Base-by-base conservation (phyloP, 129 eudicot genomes). In the Tagetes erecta region DNA sequence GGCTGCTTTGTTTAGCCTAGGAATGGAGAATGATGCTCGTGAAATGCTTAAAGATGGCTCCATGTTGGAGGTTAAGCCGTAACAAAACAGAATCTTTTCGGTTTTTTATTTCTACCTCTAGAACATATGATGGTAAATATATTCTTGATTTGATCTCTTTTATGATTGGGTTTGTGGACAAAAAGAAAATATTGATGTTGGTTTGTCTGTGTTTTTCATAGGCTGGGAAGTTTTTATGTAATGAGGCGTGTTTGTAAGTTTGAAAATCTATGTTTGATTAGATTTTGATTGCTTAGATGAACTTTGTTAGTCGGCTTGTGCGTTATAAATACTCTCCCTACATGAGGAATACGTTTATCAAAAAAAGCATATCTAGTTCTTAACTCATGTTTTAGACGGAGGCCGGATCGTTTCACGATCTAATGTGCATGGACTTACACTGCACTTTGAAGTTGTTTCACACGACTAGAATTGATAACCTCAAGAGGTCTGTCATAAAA, bases 11-110 rank as follows among this genome's bases (percentile, higher is more conserved):
- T 85, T 77, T 73, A 85, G 82, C 56, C 78, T 88, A 9, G 94
- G 94, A 39, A 88, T 88, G 94, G 90, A 85, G 81, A 85, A 83
- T 38, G 94, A 88, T 70, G 90, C 86, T 55, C 67, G 27, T 5
- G 88, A 85, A 33, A 85, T 81, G 52, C 93, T 90, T 47, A 82
- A 77, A 69, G 96, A 90, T 74, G 96, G 93, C 33, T 70, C 88
- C 1, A 73, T 68, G 12, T 71, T 90, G 75, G 96, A 87, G 47
- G 83, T 84, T 44, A 87, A 85, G 73, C 79, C 83, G 44, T 80
- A 83, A 76, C 60, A 38, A 39, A 65, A 71, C 3, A 84, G 66
- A 67, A 76, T 13, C 9, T 82, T 74, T 62, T 34, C 4, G 62
- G 56, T 14, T 76, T 67, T n/a, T 6, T 57, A 1, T 52, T 76